Evolutionary conservation across 306 rosid species (phyloP), one percentile per base, ranked within the genome.

Genomic region (Cicer bijugum): DNA sequence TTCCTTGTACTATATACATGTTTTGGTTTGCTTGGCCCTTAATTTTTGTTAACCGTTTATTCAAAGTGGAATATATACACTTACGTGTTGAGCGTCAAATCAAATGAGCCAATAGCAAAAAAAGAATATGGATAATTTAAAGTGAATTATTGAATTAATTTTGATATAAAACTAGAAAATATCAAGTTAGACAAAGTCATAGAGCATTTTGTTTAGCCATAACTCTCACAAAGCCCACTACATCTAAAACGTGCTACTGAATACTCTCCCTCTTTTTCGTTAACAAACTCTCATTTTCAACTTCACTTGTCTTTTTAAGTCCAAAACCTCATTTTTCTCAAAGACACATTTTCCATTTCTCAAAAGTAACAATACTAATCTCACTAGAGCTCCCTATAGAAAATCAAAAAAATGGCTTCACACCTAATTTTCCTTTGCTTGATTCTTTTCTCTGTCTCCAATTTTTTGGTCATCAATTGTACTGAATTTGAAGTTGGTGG

Each of bases 401-500:
- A 81, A 72, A 46, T 51, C 75, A 16, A 64, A 71, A 69, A 52
- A 1, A 85, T 81, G 91, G 78, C 80, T 43, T 37, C 76, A 57
- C 59, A 12, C 82, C 70, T 76, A 67, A 6, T 71, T 20, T 12
- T 80, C 14, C 60, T 82, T 17, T 80, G 79, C 72, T 50, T 81
- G 9, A 10, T 87, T 57, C 71, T 87, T 56, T 37, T 81, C 0
- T 72, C 48, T 71, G 75, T 7, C 43, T 68, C 51, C 65, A 80
- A 79, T 0, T 33, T 61, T 75, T 73, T 63, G 42, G 7, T 60
- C 44, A 84, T 78, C 7, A 84, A 60, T 44, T 69, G 84, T 28
- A 47, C 69, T n/a, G 82, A 89, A 37, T 89, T 88, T 63, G 71
- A 82, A 69, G 96, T 93, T 57, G 97, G 93, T 1, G 96, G 80